Evolutionary conservation across 2,329 filamentous ascomycete genomes (phyloP).

Genomic region (Plectosphaerella plurivora): DNA sequence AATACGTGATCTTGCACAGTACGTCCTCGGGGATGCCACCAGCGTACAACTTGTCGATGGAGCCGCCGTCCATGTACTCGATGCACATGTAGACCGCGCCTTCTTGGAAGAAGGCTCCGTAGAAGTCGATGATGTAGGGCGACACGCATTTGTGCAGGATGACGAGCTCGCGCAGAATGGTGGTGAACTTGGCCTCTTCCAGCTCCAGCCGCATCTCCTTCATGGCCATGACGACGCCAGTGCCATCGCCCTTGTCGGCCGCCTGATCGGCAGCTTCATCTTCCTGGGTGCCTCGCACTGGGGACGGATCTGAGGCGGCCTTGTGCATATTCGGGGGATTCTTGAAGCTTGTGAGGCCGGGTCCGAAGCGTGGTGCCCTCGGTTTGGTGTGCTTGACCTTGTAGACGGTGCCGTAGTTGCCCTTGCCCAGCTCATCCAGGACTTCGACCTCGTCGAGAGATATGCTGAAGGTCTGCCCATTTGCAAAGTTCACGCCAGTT

Average conservation of each 20-base stretch:
- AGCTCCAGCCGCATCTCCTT: slow-evolving; percentile 95
- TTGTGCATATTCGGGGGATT: slow-evolving; percentile 27
- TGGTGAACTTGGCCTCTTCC: slow-evolving; percentile 93
- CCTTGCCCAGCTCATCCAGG: slow-evolving; percentile 89
- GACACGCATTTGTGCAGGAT: slow-evolving; percentile 93
- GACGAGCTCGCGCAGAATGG: slow-evolving; percentile 96
- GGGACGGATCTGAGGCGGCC: slow-evolving; percentile 28
- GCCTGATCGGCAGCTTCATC: slow-evolving; percentile 22
- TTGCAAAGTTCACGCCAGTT: slow-evolving; percentile 86
- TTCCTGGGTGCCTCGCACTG: slow-evolving; percentile 11
- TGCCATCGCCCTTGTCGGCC: slow-evolving; percentile 32
- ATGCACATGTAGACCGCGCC: slow-evolving; percentile 99
- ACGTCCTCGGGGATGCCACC: slow-evolving; percentile 88
- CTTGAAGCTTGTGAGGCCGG: slow-evolving; percentile 49
- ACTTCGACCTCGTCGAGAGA: slow-evolving; percentile 95
- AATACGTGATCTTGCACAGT: slow-evolving; percentile 82
- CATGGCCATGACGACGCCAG: slow-evolving; percentile 94
- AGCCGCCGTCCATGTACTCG: slow-evolving; percentile 98
- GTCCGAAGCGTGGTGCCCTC: slow-evolving; percentile 51
- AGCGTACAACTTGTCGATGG: slow-evolving; percentile 90
- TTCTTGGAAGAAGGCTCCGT: slow-evolving; percentile 98
- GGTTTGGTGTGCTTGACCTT: slow-evolving; percentile 83
- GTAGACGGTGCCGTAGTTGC: slow-evolving; percentile 97
- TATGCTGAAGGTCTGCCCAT: slow-evolving; percentile 85
- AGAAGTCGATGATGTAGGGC: slow-evolving; percentile 97